Evolutionary conservation across 495 filamentous ascomycete genomes (phyloP), one percentile per base, ranked within the genome.

Genomic region (Emericellopsis terricola): DNA sequence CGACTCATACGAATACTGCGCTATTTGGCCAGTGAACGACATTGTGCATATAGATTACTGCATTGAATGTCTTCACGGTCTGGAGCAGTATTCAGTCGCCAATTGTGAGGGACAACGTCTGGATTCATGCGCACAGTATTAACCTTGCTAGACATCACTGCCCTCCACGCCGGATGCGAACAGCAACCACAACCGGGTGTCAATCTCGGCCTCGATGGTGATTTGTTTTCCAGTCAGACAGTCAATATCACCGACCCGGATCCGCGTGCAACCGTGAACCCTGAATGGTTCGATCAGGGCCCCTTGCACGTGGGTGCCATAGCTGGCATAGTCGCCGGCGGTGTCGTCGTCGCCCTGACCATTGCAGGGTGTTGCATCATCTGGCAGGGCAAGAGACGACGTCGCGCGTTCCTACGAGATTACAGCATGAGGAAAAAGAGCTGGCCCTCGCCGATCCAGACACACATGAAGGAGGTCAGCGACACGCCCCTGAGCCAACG

Each of bases 301-400:
- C 56, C 62, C 0, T 40, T 71, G 10, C 53, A 50, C 4, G 50
- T 64, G 15, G 65, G 62, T 9, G 60, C 60, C 1, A 60, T 65
- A 27, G 59, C 66, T 7, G 67, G 67, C 38, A 60, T 71, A 26
- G 63, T 56, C 21, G 51, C 64, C 33, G 64, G 54, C n/a, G 58
- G 46, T 1, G 37, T 68, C 2, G 45, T 55, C n/a, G 36, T 62
- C 1, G 27, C 65, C 36, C 53, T 69, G 10, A 38, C 41, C n/a
- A 9, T 60, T 1, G 20, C 44, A 13, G 64, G 64, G 30, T 60
- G 51, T 38, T 53, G 49, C 36, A 52, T 69, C 30, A 50, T 71
- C 11, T 52, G 58, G 36, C 57, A 53, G 31, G 65, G 67, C 16
- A 64, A 62, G 40, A 56, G 60, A 11, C 51, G 61, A 15, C 48